Evolutionary conservation across 306 rosid species (phyloP).

Genomic region (Lablab purpureus): DNA sequence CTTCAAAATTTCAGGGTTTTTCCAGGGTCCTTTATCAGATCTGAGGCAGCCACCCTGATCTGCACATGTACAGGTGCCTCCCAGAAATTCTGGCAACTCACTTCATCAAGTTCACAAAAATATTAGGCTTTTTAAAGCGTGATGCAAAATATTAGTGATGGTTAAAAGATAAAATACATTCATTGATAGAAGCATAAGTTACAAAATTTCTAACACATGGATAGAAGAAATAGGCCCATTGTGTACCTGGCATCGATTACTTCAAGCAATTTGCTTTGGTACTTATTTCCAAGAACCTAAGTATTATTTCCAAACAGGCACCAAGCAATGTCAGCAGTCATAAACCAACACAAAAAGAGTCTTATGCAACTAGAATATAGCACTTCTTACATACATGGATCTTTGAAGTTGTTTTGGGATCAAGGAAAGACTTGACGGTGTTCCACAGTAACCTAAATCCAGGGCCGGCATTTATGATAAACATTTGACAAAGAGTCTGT

Average conservation of each 20-base stretch:
- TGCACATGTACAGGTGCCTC: slow-evolving; percentile 91
- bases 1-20: slow-evolving; percentile 90
- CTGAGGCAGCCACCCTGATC: slow-evolving; percentile 93
- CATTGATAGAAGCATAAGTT: slow-evolving; percentile 4
- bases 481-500: slow-evolving; percentile 97
- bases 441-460: slow-evolving; percentile 95
- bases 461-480: slow-evolving; percentile 95
- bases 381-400: slow-evolving; percentile 74
- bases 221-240: background rate
- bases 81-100: slow-evolving; percentile 96
- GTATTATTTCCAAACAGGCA: slow-evolving; percentile 37
- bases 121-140: slow-evolving; percentile 29
- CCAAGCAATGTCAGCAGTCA: slow-evolving; percentile 38
- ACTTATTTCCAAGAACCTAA: slow-evolving; percentile 97
- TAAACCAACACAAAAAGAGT: slow-evolving; percentile 30
- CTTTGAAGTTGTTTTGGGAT: slow-evolving; percentile 96
- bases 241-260: slow-evolving; percentile 87
- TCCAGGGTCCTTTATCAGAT: slow-evolving; percentile 99
- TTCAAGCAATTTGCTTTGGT: slow-evolving; percentile 92
- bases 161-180: slow-evolving; percentile 21
- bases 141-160: slow-evolving; percentile 1
- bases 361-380: slow-evolving; percentile 20
- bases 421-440: slow-evolving; percentile 87
- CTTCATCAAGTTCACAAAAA: slow-evolving; percentile 60
- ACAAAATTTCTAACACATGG: background rate